Evolutionary conservation across 2,329 filamentous ascomycete species (phyloP).

Genomic region (Claviceps purpurea): DNA sequence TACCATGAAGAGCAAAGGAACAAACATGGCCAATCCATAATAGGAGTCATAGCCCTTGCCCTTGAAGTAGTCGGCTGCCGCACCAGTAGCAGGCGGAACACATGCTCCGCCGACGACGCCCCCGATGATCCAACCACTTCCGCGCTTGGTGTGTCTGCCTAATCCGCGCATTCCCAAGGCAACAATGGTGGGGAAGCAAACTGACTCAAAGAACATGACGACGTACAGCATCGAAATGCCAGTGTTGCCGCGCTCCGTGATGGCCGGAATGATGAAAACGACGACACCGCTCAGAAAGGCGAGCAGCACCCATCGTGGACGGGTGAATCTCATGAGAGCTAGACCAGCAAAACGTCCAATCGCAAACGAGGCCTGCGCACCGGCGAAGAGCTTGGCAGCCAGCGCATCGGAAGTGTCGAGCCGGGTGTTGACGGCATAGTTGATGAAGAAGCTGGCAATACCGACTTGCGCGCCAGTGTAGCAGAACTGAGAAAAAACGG

Average conservation of each 20-base stretch:
- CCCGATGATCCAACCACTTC: slow-evolving; percentile 54
- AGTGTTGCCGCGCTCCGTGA: slow-evolving; percentile 30
- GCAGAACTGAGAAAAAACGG: slow-evolving; percentile 63
- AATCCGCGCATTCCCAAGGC: slow-evolving; percentile 64
- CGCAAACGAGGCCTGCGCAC: slow-evolving; percentile 61
- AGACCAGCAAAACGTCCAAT: slow-evolving; percentile 58
- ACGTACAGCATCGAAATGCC: slow-evolving; percentile 52
- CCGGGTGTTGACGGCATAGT: slow-evolving; percentile 52
- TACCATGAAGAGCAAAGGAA: slow-evolving; percentile 48
- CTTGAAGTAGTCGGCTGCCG: slow-evolving; percentile 45
- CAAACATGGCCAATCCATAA: slow-evolving; percentile 51
- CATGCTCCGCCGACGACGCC: slow-evolving; percentile 61
- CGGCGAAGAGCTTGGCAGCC: slow-evolving; percentile 56
- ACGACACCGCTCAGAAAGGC: slow-evolving; percentile 51
- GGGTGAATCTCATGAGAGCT: slow-evolving; percentile 51
- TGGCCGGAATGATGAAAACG: slow-evolving; percentile 43
- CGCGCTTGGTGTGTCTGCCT: slow-evolving; percentile 64
- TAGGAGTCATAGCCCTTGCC: slow-evolving; percentile 12
- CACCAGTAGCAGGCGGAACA: slow-evolving; percentile 59
- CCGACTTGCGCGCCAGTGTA: slow-evolving; percentile 62
- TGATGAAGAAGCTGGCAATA: slow-evolving; percentile 58
- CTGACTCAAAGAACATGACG: slow-evolving; percentile 65
- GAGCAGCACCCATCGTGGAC: slow-evolving; percentile 55
- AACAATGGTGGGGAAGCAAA: slow-evolving; percentile 72
- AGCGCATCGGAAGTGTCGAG: slow-evolving; percentile 33